Conservation (phyloP, 768 basidiomycete species). For the Phaeolepiota aurea region DNA sequence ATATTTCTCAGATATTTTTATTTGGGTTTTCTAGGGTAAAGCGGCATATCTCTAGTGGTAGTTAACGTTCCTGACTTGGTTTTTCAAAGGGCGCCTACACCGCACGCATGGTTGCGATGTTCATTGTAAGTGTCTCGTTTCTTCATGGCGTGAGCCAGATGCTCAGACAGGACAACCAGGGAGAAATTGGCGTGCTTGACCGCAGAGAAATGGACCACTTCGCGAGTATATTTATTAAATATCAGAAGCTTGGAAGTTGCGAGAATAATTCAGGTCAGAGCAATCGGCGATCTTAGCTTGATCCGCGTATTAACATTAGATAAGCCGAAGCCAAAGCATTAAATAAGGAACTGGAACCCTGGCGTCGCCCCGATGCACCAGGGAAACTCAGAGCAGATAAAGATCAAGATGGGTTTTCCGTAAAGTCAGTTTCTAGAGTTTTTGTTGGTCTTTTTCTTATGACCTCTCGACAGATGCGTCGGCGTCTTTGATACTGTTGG, state of each 20-base stretch:
- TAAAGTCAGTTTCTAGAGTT: constrained; percentile 39
- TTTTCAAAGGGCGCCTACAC: constrained; percentile 64
- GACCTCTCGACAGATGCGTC: constrained; percentile 36
- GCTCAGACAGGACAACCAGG: constrained; percentile 24
- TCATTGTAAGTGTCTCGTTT: constrained; percentile 38
- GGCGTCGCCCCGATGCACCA: constrained; percentile 41
- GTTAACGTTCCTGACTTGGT: background rate
- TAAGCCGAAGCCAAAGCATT: constrained; percentile 26
- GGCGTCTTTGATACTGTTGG: constrained; percentile 81
- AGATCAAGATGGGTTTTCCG: constrained; percentile 39
- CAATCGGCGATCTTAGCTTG: background rate
- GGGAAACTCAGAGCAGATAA: constrained; percentile 46
- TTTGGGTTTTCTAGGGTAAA: constrained; percentile 71
- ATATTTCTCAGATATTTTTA: constrained; percentile 66
- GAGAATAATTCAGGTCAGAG: constrained; percentile 19
- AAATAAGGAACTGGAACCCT: constrained; percentile 38
- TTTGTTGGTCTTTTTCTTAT: background rate
- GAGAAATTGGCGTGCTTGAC: constrained; percentile 64
- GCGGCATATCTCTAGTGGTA: background rate
- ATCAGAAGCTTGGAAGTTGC: constrained; percentile 54
- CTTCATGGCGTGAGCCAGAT: background rate
- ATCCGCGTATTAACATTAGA: background rate
- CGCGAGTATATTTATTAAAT: constrained; percentile 50
- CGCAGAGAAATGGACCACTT: constrained; percentile 69
- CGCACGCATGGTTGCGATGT: constrained; percentile 63